phyloP scores from a whole-genome alignment of 768 basidiomycete species.

The Kwoniella bestiolae region DNA sequence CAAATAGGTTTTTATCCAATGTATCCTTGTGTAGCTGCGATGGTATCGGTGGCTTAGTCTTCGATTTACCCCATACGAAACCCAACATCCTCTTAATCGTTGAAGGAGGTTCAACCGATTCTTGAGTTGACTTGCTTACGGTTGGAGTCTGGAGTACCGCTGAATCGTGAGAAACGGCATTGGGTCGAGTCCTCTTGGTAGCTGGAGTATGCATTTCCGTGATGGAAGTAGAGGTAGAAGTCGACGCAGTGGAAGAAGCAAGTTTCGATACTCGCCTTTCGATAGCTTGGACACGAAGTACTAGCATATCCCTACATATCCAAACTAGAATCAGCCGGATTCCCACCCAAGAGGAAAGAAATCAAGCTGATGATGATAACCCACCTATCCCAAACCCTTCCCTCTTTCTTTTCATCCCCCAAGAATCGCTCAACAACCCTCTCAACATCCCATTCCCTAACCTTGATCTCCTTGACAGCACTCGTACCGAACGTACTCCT shows the following conservation, averaged over 20 bases:
- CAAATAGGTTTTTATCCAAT: neutral
- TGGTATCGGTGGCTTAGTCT: neutral
- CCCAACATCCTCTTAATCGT: slow-evolving; percentile 41
- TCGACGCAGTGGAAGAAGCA: neutral
- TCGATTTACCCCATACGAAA: slow-evolving; percentile 29
- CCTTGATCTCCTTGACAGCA: neutral
- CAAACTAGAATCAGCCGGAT: neutral
- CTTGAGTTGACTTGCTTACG: neutral
- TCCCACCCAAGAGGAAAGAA: neutral
- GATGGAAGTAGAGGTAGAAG: neutral
- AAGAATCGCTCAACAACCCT: slow-evolving; percentile 39
- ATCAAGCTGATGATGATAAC: slow-evolving; percentile 16
- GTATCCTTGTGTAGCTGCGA: too few species aligned
- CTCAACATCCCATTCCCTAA: slow-evolving; percentile 37
- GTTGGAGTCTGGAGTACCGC: neutral
- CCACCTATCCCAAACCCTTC: slow-evolving; percentile 38
- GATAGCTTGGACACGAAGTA: slow-evolving; percentile 41
- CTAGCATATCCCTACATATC: slow-evolving; percentile 31
- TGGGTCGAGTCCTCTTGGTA: slow-evolving; percentile 10
- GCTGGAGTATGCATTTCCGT: neutral
- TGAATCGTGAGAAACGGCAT: neutral
- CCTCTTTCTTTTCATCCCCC: slow-evolving; percentile 10
- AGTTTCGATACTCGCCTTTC: slow-evolving; percentile 26
- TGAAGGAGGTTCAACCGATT: slow-evolving; percentile 30
- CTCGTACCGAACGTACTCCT: slow-evolving; percentile 22